Conservation (phyloP, 2,329 filamentous ascomycete genomes). For the Endoconidiophora laricicola region DNA sequence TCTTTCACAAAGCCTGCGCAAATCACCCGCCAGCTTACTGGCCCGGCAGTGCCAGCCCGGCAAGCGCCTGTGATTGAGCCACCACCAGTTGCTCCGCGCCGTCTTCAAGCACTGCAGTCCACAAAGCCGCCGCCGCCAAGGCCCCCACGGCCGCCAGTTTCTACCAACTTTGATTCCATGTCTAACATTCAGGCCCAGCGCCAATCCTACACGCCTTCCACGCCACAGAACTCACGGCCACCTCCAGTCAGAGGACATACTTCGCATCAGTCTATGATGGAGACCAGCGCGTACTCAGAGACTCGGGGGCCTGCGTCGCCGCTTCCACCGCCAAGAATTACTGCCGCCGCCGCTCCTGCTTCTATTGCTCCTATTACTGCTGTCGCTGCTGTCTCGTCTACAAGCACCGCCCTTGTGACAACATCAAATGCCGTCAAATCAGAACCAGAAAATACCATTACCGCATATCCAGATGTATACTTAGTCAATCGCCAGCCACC, state of each 20-base stretch:
- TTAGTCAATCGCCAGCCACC: constrained; percentile 74
- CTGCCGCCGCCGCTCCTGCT: constrained; percentile 14
- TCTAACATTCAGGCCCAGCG: neutral
- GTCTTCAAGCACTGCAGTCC: constrained; percentile 4
- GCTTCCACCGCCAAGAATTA: constrained; percentile 6
- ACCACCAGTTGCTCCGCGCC: constrained; percentile 6
- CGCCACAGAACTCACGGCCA: constrained; percentile 7
- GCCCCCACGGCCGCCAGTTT: constrained; percentile 5
- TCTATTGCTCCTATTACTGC: constrained; percentile 8
- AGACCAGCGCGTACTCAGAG: constrained; percentile 3
- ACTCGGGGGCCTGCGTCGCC: constrained; percentile 1
- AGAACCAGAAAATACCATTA: constrained; percentile 33
- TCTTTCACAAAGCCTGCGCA: constrained; percentile 3
- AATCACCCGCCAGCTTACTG: constrained; percentile 10
- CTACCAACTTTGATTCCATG: constrained; percentile 4
- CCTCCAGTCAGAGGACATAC: constrained; percentile 8
- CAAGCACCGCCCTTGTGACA: constrained; percentile 10
- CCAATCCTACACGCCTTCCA: constrained; percentile 2
- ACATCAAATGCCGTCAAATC: constrained; percentile 14
- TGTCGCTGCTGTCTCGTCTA: constrained; percentile 13
- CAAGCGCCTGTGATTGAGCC: constrained; percentile 7
- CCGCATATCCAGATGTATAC: constrained; percentile 68
- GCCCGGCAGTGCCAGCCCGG: constrained; percentile 6
- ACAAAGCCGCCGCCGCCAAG: constrained; percentile 10
- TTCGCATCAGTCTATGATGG: constrained; percentile 11